phyloP scores from a whole-genome alignment of 345 rosid genomes.

The Eucalyptus fibrosa region DNA sequence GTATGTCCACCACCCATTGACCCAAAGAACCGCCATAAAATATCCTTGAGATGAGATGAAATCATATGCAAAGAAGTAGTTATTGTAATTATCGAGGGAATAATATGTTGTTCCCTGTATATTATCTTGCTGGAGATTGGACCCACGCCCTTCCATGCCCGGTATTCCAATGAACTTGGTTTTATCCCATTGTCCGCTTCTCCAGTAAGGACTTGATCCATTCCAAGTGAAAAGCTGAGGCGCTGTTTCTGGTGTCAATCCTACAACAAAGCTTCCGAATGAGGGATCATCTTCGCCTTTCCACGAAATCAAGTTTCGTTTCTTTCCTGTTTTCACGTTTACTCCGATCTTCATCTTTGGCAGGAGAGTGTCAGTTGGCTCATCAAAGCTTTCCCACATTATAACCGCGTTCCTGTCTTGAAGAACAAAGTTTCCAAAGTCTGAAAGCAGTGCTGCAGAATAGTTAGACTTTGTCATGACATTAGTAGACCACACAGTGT shows the following conservation, averaged over 20 bases:
- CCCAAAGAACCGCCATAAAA: background rate
- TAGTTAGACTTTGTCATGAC: background rate
- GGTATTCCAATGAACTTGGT: background rate
- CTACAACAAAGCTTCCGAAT: background rate
- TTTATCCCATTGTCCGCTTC: background rate
- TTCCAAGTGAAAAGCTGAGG: conserved; percentile 7
- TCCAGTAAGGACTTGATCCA: background rate
- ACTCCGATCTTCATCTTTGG: conserved; percentile 23
- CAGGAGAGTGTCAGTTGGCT: conserved; percentile 16
- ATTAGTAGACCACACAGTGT: conserved; percentile 3
- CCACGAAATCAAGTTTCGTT: conserved; percentile 11
- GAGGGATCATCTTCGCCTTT: conserved; percentile 7
- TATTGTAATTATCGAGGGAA: background rate
- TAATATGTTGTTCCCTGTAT: background rate
- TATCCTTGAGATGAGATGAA: background rate
- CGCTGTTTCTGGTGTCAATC: conserved; percentile 3
- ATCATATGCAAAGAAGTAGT: background rate
- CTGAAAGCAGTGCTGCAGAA: conserved; percentile 5
- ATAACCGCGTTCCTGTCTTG: background rate
- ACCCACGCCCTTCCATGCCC: background rate
- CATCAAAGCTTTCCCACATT: conserved; percentile 24
- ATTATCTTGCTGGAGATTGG: background rate
- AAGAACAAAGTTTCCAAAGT: conserved; percentile 15
- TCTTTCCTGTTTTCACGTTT: background rate
- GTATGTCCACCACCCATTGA: background rate